Percentiles rank a stretch among this genome's conserved stretches.
Evolutionary conservation across 495 filamentous ascomycete genomes (phyloP).

Genomic region (Delitschia confertaspora): DNA sequence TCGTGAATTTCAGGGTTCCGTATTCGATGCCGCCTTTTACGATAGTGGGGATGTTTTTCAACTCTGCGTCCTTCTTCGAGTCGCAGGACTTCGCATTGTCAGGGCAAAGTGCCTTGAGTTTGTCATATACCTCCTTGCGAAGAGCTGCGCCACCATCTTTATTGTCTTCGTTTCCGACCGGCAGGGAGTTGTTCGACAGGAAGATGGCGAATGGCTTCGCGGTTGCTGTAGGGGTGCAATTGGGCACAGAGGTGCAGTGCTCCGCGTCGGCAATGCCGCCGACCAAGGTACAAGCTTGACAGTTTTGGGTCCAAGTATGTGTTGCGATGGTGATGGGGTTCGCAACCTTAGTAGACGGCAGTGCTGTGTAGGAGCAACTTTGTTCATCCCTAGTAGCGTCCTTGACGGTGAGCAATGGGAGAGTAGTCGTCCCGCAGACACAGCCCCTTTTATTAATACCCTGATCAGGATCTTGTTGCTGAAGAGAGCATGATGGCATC

Average conservation of each 20-base stretch:
- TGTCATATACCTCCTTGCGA: background rate
- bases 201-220: too few species aligned
- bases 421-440: constrained; percentile 1
- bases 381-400: background rate
- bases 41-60: background rate
- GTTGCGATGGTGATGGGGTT: constrained; percentile 2
- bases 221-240: background rate
- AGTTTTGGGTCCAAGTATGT: constrained; percentile 1
- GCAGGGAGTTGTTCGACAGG: constrained; percentile 2
- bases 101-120: constrained; percentile 1
- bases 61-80: constrained; percentile 1
- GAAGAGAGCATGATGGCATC: background rate
- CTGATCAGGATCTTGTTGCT: background rate
- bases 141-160: background rate
- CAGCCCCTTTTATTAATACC: constrained; percentile 2
- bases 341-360: background rate
- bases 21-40: background rate
- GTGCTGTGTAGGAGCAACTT: constrained; percentile 4
- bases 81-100: background rate
- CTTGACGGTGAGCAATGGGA: background rate
- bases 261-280: constrained; percentile 1
- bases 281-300: background rate
- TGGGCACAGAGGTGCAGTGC: background rate
- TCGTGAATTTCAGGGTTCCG: background rate
- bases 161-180: constrained; percentile 5